phyloP scores from a whole-genome alignment of 768 basidiomycete genomes.

The Pisolithus sp. region DNA sequence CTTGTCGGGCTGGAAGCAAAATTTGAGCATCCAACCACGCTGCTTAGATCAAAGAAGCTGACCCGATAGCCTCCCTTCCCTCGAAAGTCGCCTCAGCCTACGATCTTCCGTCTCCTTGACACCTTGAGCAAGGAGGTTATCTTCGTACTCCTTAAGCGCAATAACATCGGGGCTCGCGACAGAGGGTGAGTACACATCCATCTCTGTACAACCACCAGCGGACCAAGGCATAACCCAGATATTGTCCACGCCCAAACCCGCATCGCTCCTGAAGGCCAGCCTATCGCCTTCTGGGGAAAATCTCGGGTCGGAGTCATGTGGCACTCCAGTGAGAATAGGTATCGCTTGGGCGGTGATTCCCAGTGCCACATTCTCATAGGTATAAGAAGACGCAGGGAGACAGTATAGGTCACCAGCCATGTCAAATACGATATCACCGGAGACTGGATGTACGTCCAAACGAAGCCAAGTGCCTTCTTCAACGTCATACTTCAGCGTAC shows the following conservation, averaged over 20 bases:
- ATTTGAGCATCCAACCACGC: not conserved
- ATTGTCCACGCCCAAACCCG: constrained; percentile 66
- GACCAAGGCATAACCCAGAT: constrained; percentile 66
- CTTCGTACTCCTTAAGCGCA: constrained; percentile 35
- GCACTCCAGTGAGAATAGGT: constrained; percentile 57
- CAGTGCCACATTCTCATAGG: constrained; percentile 19
- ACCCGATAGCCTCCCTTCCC: constrained; percentile 52
- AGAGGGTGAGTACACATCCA: constrained; percentile 42
- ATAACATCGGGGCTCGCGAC: constrained; percentile 33
- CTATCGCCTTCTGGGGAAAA: constrained; percentile 63
- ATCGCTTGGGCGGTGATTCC: constrained; percentile 37
- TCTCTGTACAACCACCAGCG: constrained; percentile 46
- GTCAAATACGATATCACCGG: constrained; percentile 69
- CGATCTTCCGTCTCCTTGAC: constrained; percentile 44
- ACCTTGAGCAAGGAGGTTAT: constrained; percentile 41
- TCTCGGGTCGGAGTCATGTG: constrained; percentile 65
- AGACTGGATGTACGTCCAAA: constrained; percentile 63
- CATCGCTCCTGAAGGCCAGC: constrained; percentile 68
- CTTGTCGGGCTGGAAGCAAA: constrained; percentile 30
- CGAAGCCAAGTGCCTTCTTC: constrained; percentile 72
- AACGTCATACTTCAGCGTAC: constrained; percentile 61
- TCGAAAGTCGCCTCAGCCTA: constrained; percentile 41
- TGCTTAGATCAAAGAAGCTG: constrained; percentile 13
- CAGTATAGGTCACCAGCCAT: constrained; percentile 74
- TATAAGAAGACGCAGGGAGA: constrained; percentile 41